Evolutionary conservation across 2,329 filamentous ascomycete genomes (phyloP).

Genomic region (Ophiostoma tasmaniense): DNA sequence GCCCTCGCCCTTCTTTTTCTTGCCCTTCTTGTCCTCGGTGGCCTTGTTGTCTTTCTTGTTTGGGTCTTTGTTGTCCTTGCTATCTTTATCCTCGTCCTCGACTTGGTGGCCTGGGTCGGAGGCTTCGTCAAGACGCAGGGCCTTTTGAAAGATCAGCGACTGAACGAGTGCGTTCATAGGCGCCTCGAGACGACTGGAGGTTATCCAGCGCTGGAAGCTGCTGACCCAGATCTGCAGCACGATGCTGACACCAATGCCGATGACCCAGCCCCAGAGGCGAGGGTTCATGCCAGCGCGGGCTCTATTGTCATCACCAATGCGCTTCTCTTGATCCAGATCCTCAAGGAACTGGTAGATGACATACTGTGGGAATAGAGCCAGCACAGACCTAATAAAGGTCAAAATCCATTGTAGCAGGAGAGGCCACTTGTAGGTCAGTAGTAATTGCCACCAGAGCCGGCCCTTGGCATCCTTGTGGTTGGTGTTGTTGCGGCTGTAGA

Average conservation of each 20-base stretch:
- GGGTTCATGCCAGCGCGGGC: constrained; percentile 19
- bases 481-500: not conserved
- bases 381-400: constrained; percentile 26
- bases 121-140: constrained; percentile 29
- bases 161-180: constrained; percentile 28
- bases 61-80: not conserved
- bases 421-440: constrained; percentile 24
- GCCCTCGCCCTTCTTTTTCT: constrained; percentile 2
- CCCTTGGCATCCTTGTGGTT: constrained; percentile 15
- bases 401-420: constrained; percentile 28
- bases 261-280: constrained; percentile 27
- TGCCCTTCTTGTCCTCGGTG: constrained; percentile 12
- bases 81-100: not conserved
- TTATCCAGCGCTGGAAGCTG: constrained; percentile 29
- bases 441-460: constrained; percentile 29
- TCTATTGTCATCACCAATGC: constrained; percentile 12
- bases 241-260: constrained; percentile 26
- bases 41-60: not conserved
- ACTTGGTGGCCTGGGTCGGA: constrained; percentile 20
- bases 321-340: constrained; percentile 24
- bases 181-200: constrained; percentile 27
- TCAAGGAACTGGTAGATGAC: constrained; percentile 31
- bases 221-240: constrained; percentile 27
- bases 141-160: constrained; percentile 30
- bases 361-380: constrained; percentile 29